Evolutionary conservation across 352 stramenopile genomes (phyloP).

Genomic region (Pythium guiyangense): DNA sequence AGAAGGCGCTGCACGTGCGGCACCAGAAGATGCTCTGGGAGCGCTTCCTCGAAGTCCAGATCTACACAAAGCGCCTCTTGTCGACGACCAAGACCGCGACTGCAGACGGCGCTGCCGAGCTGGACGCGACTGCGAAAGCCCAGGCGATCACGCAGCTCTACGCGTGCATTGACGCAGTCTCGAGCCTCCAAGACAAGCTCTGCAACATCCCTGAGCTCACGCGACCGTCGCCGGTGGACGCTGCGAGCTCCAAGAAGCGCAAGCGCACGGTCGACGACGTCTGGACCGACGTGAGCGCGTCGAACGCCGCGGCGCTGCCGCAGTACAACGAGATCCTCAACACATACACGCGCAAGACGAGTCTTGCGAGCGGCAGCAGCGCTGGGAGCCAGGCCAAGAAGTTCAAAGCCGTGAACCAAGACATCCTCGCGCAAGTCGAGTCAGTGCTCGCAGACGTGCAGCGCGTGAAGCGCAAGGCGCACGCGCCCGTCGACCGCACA

Average conservation of each 20-base stretch:
- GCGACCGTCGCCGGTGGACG: neutral
- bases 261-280: constrained; percentile 52
- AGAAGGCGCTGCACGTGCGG: constrained; percentile 76
- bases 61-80: constrained; percentile 78
- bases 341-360: constrained; percentile 71
- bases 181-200: constrained; percentile 53
- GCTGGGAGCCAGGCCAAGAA: constrained; percentile 59
- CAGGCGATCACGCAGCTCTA: constrained; percentile 47
- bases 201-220: constrained; percentile 63
- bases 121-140: constrained; percentile 28
- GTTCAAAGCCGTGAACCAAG: constrained; percentile 88
- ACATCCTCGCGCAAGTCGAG: constrained; percentile 81
- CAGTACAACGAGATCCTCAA: constrained; percentile 85
- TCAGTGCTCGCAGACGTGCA: constrained; percentile 76
- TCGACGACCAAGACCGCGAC: constrained; percentile 35
- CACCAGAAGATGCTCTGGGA: constrained; percentile 86
- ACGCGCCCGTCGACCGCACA: constrained; percentile 47
- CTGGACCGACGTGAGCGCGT: constrained; percentile 42
- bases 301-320: constrained; percentile 44
- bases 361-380: constrained; percentile 33
- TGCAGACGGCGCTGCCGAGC: constrained; percentile 16
- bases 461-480: constrained; percentile 82
- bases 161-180: constrained; percentile 57
- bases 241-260: constrained; percentile 44
- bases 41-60: constrained; percentile 79